Conservation (phyloP, 169 alveolate genomes). For the Eimeria tenella region DNA sequence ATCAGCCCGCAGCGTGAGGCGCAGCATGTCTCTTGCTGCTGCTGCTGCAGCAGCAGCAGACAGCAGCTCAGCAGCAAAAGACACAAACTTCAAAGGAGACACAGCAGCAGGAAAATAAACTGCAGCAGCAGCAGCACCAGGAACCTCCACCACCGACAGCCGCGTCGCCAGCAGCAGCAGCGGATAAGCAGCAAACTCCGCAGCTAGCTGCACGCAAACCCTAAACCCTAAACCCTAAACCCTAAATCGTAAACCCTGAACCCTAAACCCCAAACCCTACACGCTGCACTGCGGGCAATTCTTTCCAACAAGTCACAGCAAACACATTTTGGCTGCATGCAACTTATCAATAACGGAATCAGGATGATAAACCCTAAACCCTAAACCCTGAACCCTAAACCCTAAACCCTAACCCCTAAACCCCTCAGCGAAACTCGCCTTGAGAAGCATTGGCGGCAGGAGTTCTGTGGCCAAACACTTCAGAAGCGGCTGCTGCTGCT, state of each 20-base stretch:
- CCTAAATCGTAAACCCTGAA: neutral
- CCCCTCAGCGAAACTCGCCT: neutral
- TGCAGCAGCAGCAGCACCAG: constrained; percentile 15
- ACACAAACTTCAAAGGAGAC: neutral
- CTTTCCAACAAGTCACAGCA: too few species aligned
- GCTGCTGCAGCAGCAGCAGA: neutral
- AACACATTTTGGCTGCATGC: too few species aligned
- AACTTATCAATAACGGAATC: too few species aligned
- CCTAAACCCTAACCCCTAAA: constrained; percentile 10
- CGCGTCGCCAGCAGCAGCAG: constrained; percentile 7
- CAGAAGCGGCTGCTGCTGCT: neutral
- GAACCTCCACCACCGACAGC: neutral
- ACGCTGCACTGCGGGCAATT: neutral
- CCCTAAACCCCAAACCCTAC: too few species aligned
- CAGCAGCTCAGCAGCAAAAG: neutral
- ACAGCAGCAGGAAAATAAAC: neutral
- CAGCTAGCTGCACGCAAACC: neutral
- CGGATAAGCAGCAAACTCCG: constrained; percentile 22
- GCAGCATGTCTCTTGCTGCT: neutral
- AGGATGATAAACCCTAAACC: neutral
- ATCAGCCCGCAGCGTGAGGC: neutral
- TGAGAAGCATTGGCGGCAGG: neutral
- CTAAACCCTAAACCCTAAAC: constrained; percentile 26
- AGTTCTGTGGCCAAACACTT: neutral
- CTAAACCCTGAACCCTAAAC: neutral